These are phyloP conservation scores for Leccinum olivaceopallidum DNA, from an alignment of 768 basidiomycete species.

Conservation along the genomic window DNA sequence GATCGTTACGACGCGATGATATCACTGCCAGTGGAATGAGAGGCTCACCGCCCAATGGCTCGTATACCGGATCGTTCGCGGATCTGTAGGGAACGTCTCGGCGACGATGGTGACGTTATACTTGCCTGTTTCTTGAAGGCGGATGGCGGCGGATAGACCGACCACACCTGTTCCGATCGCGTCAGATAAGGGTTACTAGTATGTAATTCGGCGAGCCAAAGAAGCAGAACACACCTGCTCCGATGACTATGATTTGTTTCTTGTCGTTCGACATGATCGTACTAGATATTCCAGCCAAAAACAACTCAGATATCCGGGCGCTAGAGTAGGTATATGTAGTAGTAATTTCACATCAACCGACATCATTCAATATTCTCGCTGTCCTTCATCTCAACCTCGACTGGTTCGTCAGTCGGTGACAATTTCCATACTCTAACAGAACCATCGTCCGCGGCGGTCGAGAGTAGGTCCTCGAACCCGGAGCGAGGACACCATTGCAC, in stretches of 20 bases:
- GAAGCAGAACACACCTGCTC: conserved; percentile 35
- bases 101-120: conserved; percentile 72
- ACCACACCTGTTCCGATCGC: conserved; percentile 56
- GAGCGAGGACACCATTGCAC: conserved; percentile 79
- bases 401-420: not conserved
- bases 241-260: conserved; percentile 39
- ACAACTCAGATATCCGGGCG: not conserved
- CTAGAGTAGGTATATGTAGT: not conserved
- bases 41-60: conserved; percentile 76
- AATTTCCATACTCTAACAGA: conserved; percentile 76
- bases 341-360: not conserved
- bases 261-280: conserved; percentile 16
- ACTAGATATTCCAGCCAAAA: not conserved
- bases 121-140: conserved; percentile 59
- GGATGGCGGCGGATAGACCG: conserved; percentile 74
- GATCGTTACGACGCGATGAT: not conserved
- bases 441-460: conserved; percentile 88
- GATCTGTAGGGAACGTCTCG: conserved; percentile 70
- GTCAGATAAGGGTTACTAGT: not conserved
- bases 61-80: conserved; percentile 72
- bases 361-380: not conserved
- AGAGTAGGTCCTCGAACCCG: conserved; percentile 66
- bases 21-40: not conserved
- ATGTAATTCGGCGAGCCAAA: not conserved
- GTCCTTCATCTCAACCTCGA: not conserved